Base-by-base conservation (phyloP, 1,139 yeast species). In the Hyphopichia fennica region DNA sequence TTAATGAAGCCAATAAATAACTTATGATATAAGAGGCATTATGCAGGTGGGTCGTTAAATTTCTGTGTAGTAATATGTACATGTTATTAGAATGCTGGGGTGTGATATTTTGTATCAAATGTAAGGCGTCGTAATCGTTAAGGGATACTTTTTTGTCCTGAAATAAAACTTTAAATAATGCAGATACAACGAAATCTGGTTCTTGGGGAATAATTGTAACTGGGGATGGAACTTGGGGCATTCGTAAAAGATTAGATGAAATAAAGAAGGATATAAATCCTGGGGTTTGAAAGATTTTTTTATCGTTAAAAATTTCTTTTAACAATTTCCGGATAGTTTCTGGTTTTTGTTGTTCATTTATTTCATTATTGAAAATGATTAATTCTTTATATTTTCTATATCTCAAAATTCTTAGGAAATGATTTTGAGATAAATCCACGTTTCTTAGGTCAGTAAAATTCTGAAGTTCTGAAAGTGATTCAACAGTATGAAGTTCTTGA, bases 41-140 rank as follows among this genome's bases (percentile, higher is more conserved):
- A 17, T 25, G 29, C 23, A 27, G 10, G 8, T 27, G 13, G 11
- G 15, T 4, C 16, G 6, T 17, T 11, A 15, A 37, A 30, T 37
- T 37, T 7, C 39, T 29, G 18, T 37, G 39, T 19, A 37, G 31
- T 16, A 37, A 23, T 30, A 37, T 29, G 29, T 30, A 37, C 35
- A 37, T 30, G 39, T 23, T 29, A 19, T 31, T 18, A 16, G 15
- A 14, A 15, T 30, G 34, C 16, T 15, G 19, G 19, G 35, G 35
- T n/a, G 23, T 13, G 10, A 32, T 19, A 27, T 17, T 14, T 22
- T 13, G 5, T 17, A 35, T 9, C 18, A 35, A 8, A 9, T 32
- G 5, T 4, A 38, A 32, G 13, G 25, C n/a, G 35, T 38, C 40
- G 27, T 16, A 17, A n/a, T 30, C 35, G 19, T 38, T 38, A 18